Conservation (phyloP, 192 early-diverging fungal genomes). For the Backusella macrospora region DNA sequence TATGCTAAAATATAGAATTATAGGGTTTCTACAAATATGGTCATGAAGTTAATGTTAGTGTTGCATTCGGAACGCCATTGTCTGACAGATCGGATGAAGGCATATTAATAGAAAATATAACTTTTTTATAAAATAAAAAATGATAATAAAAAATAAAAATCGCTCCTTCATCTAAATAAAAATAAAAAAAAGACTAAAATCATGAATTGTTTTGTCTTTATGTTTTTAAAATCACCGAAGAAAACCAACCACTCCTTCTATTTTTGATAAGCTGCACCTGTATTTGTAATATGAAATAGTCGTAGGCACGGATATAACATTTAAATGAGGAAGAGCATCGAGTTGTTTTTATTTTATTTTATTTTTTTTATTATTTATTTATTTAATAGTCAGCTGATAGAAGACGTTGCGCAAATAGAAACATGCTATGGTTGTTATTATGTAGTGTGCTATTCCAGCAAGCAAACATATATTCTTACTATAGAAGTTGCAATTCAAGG, state of each 20-base stretch:
- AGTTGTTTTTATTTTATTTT: background rate
- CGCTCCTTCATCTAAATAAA: background rate
- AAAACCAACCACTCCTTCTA: background rate
- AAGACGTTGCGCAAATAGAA: background rate
- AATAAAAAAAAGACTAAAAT: too few species aligned
- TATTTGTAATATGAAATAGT: background rate
- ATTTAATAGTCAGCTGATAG: conserved; percentile 9
- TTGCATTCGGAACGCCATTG: background rate
- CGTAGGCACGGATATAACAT: background rate
- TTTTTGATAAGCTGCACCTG: background rate
- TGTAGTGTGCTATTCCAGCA: too few species aligned
- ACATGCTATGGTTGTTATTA: background rate
- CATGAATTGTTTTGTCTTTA: background rate
- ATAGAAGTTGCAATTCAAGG: too few species aligned
- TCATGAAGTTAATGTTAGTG: too few species aligned
- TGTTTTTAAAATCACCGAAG: conserved; percentile 7
- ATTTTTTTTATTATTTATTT: background rate
- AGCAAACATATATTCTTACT: too few species aligned
- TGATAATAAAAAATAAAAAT: too few species aligned
- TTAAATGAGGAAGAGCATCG: conserved; percentile 5
- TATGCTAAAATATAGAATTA: background rate
- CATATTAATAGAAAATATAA: background rate
- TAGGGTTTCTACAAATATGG: too few species aligned
- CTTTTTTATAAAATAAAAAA: background rate
- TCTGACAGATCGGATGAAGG: conserved; percentile 2